phyloP scores from a whole-genome alignment of 140 eudicot species.

The Cichorium intybus region DNA sequence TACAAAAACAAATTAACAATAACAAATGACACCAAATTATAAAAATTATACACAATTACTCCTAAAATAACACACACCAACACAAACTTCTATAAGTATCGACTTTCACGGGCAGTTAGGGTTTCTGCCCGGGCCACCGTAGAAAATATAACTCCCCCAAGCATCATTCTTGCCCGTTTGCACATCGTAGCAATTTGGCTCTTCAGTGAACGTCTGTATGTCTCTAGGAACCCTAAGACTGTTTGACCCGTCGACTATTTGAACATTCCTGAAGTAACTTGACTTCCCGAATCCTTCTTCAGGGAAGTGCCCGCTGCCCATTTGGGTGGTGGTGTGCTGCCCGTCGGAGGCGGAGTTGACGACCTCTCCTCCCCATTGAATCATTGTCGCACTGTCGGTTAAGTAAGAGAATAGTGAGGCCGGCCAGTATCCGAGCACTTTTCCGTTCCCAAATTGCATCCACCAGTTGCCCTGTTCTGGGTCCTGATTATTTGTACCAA shows the following conservation, averaged over 20 bases:
- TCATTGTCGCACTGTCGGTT: constrained; percentile 72
- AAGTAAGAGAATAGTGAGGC: constrained; percentile 65
- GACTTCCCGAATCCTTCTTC: constrained; percentile 76
- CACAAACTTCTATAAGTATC: neutral
- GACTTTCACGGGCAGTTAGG: constrained; percentile 50
- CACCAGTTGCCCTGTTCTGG: constrained; percentile 52
- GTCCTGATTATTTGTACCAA: constrained; percentile 27
- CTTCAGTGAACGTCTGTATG: constrained; percentile 67
- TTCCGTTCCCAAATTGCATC: constrained; percentile 78
- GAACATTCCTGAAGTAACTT: constrained; percentile 63
- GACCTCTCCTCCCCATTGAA: constrained; percentile 98
- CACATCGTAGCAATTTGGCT: constrained; percentile 69
- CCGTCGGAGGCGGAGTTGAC: constrained; percentile 86
- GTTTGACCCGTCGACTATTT: constrained; percentile 75
- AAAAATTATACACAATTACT: constrained; percentile 23
- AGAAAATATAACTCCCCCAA: constrained; percentile 89
- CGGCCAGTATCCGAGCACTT: constrained; percentile 95
- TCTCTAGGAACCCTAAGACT: constrained; percentile 65
- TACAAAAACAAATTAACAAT: constrained; percentile 1
- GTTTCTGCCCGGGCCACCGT: constrained; percentile 93
- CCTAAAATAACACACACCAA: constrained; percentile 21
- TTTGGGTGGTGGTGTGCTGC: constrained; percentile 84
- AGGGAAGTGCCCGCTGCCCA: constrained; percentile 98
- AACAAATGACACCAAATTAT: constrained; percentile 12
- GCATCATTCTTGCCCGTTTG: constrained; percentile 63